Base-by-base conservation (phyloP, 1,284 basidiomycete species). In the Neotropicomus parvogracilis region DNA sequence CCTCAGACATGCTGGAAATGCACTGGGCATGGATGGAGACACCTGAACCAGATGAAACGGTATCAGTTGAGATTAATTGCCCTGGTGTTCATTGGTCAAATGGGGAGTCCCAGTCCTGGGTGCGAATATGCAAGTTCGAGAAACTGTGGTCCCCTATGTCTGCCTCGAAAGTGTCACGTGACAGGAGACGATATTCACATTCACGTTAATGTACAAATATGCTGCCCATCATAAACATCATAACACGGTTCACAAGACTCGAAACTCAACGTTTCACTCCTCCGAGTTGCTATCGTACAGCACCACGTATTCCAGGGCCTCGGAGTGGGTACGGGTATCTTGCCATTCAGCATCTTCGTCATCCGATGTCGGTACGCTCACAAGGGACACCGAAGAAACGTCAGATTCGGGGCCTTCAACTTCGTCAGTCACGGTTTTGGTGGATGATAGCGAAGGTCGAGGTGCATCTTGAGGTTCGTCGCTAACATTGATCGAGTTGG, bases 271-370 rank as follows among this genome's bases (percentile, higher is more conserved):
- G 21, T 10, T 40, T 64, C 55, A 71, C 40, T 74, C 79, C 31
- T 80, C 79, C 0, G 74, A 79, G 40, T 71, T 72, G 50, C 80
- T 80, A 59, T 86, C 85, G 55, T 84, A 87, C 46, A 88, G 60
- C 52, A 88, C 73, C 14, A 87, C 82, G 56, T 85, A 88, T 56
- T 87, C 84, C 46, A 74, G 60, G 21, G 74, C 72, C 29, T 69
- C 64, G 4, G 71, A 64, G 20, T 73, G 72, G 27, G 72, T 71
- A 28, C 78, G 75, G 44, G 77, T 81, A 50, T 83, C 83, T 54
- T 81, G 77, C 73, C 80, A 85, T 12, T 78, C 72, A 54, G 64
- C 65, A 44, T 76, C 76, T 35, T 77, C 75, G 9, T 70, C 66
- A 10, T 74, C 73, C n/a, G 66, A 66, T 26, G 77, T 77, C 6